Evolutionary conservation across 2,329 filamentous ascomycete genomes (phyloP).

Genomic region (Coniochaeta prunicola): DNA sequence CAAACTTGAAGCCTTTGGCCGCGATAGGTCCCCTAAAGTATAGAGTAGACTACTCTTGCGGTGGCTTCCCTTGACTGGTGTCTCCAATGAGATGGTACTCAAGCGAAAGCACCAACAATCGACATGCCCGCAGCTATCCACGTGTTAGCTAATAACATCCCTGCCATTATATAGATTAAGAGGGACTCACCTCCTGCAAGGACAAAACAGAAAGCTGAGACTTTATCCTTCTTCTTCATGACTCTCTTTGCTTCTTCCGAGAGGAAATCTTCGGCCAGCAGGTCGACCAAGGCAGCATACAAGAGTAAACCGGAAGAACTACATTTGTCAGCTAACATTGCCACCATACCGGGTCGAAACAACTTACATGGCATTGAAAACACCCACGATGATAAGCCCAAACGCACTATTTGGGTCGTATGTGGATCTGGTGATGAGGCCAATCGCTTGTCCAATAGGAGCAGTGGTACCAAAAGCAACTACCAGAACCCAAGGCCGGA

Average conservation of each 20-base stretch:
- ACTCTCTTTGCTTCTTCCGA: conserved; percentile 45
- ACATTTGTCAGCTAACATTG: neutral
- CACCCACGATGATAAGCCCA: conserved; percentile 55
- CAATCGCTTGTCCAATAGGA: conserved; percentile 58
- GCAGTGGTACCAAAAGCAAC: conserved; percentile 57
- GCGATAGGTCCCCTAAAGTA: neutral
- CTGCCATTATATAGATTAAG: neutral
- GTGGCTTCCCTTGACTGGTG: neutral
- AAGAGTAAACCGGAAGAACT: conserved; percentile 54
- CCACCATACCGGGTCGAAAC: neutral
- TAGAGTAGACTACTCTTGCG: neutral
- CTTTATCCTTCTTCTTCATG: conserved; percentile 46
- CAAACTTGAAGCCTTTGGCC: neutral
- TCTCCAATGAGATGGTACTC: conserved; percentile 3
- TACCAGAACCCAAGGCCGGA: conserved; percentile 54
- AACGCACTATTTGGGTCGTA: conserved; percentile 59
- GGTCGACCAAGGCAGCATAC: conserved; percentile 56
- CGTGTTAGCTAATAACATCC: conserved; percentile 2
- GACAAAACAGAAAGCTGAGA: conserved; percentile 42
- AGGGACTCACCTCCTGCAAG: conserved; percentile 39
- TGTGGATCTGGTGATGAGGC: conserved; percentile 44
- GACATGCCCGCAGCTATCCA: conserved; percentile 22
- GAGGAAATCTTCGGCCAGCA: conserved; percentile 59
- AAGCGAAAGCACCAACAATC: conserved; percentile 26
- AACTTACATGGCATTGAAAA: conserved; percentile 57